Conservation (phyloP, 345 rosid genomes). For the Conringia planisiliqua region DNA sequence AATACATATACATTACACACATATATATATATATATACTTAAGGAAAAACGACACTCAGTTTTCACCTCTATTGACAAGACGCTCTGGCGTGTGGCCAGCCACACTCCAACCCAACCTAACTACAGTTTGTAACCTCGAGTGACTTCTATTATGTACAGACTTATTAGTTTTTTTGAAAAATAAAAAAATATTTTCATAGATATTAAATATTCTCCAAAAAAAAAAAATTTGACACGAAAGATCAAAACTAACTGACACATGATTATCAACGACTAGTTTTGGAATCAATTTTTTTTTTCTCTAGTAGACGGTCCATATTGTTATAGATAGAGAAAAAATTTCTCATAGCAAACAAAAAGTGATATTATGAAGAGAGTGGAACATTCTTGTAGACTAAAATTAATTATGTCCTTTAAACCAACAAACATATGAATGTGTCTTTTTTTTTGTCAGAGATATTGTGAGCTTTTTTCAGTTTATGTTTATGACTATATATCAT, state of each 20-base stretch:
- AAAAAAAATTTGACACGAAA: neutral
- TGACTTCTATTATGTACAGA: neutral
- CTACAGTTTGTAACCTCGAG: neutral
- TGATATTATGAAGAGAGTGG: neutral
- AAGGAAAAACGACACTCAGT: conserved; percentile 19
- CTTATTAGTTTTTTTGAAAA: neutral
- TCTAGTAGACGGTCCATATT: neutral
- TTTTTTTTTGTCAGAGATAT: conserved; percentile 8
- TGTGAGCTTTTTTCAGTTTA: neutral
- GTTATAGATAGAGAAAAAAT: neutral
- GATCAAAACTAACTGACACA: neutral
- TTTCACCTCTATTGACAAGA: conserved; percentile 21
- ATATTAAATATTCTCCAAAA: neutral
- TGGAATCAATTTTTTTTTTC: neutral
- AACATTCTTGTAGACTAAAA: conserved; percentile 1
- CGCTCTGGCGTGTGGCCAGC: conserved; percentile 17
- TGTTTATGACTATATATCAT: neutral
- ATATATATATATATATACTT: neutral
- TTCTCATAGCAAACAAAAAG: neutral
- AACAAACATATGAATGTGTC: conserved; percentile 12
- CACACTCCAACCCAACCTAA: conserved; percentile 1
- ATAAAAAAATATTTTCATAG: neutral
- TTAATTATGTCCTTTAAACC: conserved; percentile 4
- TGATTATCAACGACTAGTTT: neutral
- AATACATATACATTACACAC: neutral